A percentile compares a stretch with the other conserved stretches of the same genome.
Conservation (phyloP, 306 rosid species). For the Myrica gale region DNA sequence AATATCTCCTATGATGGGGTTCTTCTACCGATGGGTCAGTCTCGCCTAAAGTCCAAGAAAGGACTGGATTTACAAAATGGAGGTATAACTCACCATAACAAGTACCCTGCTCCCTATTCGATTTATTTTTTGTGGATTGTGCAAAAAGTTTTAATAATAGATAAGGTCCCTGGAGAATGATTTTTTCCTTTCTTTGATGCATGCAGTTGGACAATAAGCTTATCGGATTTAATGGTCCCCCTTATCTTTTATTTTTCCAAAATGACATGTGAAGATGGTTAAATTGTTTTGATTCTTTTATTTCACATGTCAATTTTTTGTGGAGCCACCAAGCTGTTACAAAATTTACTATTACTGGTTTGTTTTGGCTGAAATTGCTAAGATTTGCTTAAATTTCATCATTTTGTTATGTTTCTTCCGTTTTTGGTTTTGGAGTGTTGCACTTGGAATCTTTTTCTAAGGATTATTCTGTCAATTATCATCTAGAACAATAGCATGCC, state of each 20-base stretch:
- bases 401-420: not conserved
- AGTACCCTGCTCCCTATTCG: not conserved
- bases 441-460: constrained; percentile 8
- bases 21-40: constrained; percentile 67
- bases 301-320: not conserved
- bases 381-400: not conserved
- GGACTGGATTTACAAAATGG: constrained; percentile 43
- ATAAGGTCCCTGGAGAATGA: not conserved
- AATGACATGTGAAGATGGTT: not conserved
- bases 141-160: not conserved
- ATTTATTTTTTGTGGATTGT: not conserved
- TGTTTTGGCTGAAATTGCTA: not conserved
- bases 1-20: constrained; percentile 67
- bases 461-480: constrained; percentile 11
- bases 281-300: not conserved
- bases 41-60: constrained; percentile 62
- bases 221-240: not conserved
- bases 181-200: not conserved
- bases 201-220: not conserved
- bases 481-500: not conserved
- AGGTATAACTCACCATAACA: constrained; percentile 37
- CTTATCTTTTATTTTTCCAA: not conserved
- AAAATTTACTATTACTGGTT: not conserved
- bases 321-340: not conserved
- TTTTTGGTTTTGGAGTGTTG: not conserved